Evolutionary conservation across 306 rosid species (phyloP).

Genomic region (Cotoneaster glaucophyllus): DNA sequence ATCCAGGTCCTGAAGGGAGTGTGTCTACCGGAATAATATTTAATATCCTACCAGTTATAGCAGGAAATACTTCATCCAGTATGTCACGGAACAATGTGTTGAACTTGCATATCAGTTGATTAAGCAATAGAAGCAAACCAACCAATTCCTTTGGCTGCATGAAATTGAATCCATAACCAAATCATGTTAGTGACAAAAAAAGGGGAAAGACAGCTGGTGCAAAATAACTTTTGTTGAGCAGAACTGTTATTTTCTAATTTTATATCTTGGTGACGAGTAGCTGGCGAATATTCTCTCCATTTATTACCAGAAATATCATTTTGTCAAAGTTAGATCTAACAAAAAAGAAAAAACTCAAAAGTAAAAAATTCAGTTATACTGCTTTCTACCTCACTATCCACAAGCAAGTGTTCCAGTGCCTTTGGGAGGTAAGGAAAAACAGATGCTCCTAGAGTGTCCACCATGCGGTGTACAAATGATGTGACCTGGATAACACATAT

Average conservation of each 20-base stretch:
- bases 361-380: background rate
- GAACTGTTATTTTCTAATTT: background rate
- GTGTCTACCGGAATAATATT: conserved; percentile 65
- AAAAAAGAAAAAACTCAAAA: background rate
- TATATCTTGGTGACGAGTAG: background rate
- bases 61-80: conserved; percentile 80
- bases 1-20: conserved; percentile 75
- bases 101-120: conserved; percentile 96
- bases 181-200: background rate
- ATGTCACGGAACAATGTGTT: conserved; percentile 56
- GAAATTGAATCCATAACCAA: conserved; percentile 11
- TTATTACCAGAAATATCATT: background rate
- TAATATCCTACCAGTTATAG: conserved; percentile 64
- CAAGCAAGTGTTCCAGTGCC: conserved; percentile 85
- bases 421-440: conserved; percentile 91
- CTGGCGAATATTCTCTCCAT: background rate
- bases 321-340: conserved; percentile 2
- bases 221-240: background rate
- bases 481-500: conserved; percentile 53
- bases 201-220: background rate
- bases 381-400: conserved; percentile 67
- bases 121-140: conserved; percentile 69
- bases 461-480: conserved; percentile 97
- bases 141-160: conserved; percentile 89
- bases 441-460: conserved; percentile 79